phyloP scores from a whole-genome alignment of 164 flowering plant genomes.

The Taxillus chinensis region DNA sequence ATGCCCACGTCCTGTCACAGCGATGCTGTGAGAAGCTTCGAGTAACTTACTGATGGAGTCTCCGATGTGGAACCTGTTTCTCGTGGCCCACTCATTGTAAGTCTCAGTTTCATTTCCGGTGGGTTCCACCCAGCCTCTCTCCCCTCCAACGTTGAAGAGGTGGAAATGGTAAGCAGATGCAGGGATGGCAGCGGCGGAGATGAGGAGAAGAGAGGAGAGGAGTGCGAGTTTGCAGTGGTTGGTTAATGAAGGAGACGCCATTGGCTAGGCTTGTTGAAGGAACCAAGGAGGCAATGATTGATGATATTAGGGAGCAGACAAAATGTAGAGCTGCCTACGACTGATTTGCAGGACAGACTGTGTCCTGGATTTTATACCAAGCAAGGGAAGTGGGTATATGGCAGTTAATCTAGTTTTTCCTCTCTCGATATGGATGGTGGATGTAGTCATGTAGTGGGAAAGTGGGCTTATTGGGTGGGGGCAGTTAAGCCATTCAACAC shows the following conservation, averaged over 20 bases:
- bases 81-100: constrained; percentile 44
- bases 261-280: not conserved
- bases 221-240: constrained; percentile 4
- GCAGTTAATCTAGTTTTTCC: not conserved
- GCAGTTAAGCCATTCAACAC: not conserved
- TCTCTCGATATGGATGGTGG: not conserved
- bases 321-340: too few relatives aligned
- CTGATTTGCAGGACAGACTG: too few relatives aligned
- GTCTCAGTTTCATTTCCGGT: constrained; percentile 26
- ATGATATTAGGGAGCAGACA: too few relatives aligned
- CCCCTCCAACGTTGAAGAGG: constrained; percentile 44
- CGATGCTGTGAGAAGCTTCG: too few relatives aligned
- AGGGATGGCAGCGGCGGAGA: constrained; percentile 9
- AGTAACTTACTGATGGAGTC: constrained; percentile 45
- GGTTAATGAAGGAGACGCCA: constrained; percentile 15
- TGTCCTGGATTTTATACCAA: too few relatives aligned
- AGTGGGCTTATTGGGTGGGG: constrained; percentile 2
- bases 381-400: not conserved
- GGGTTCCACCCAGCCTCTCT: constrained; percentile 40
- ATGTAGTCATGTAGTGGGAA: not conserved
- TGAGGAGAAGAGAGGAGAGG: constrained; percentile 2
- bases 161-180: constrained; percentile 27
- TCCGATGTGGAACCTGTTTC: constrained; percentile 49
- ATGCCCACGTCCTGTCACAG: too few relatives aligned
- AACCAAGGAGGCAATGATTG: too few relatives aligned